phyloP scores from a whole-genome alignment of 257 asterid genomes.

The Solanum habrochaites region DNA sequence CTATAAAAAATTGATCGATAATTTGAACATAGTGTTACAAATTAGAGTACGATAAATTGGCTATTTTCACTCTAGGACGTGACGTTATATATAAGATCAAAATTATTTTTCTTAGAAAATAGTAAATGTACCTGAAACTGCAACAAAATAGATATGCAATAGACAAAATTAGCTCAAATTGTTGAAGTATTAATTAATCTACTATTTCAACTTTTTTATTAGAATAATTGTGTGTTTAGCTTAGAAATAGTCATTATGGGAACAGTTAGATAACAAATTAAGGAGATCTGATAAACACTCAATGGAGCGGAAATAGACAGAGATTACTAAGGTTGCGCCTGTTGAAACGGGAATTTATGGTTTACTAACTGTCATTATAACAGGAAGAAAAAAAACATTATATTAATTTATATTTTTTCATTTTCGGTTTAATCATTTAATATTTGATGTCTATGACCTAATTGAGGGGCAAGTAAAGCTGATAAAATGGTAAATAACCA shows the following conservation, averaged over 20 bases:
- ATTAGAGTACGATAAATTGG: background rate
- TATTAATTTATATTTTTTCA: background rate
- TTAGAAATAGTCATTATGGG: slow-evolving; percentile 10
- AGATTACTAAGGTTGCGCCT: slow-evolving; percentile 3
- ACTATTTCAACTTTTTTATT: background rate
- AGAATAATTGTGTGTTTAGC: background rate
- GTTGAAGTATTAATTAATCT: background rate
- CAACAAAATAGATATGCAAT: background rate
- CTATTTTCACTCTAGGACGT: background rate
- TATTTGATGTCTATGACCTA: background rate
- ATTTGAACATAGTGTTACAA: background rate
- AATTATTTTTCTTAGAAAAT: background rate
- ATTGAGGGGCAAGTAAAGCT: background rate
- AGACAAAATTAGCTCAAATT: background rate
- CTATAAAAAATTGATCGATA: background rate
- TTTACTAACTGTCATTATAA: background rate
- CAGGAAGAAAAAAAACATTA: background rate
- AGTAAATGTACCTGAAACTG: background rate
- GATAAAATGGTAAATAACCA: background rate
- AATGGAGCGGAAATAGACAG: background rate
- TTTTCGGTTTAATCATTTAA: background rate
- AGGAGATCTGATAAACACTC: slow-evolving; percentile 2
- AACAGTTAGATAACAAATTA: background rate
- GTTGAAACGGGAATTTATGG: slow-evolving; percentile 9
- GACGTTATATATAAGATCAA: background rate